Conservation (phyloP, 2,329 filamentous ascomycete genomes). For the Ophiostoma pallidulum region DNA sequence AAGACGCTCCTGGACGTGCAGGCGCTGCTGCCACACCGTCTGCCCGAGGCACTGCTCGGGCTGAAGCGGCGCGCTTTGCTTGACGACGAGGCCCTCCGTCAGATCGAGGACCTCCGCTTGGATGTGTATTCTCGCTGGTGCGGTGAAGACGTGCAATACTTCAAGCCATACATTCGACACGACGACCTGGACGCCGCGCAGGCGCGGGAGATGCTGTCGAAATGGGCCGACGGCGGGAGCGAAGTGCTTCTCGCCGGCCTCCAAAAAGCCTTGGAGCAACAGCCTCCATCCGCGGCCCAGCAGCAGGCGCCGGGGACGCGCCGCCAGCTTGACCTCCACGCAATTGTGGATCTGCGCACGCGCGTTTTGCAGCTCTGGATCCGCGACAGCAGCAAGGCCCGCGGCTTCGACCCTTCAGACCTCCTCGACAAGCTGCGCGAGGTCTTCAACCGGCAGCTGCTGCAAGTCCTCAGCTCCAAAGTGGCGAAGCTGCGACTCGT, state of each 20-base stretch:
- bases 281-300: background rate
- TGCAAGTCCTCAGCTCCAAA: slow-evolving; percentile 52
- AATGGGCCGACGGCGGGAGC: slow-evolving; percentile 55
- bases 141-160: slow-evolving; percentile 70
- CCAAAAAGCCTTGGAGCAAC: slow-evolving; percentile 44
- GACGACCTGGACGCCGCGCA: slow-evolving; percentile 59
- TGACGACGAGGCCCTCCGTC: slow-evolving; percentile 56
- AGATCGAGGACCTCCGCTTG: slow-evolving; percentile 61
- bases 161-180: slow-evolving; percentile 78
- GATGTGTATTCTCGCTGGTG: slow-evolving; percentile 76
- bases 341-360: slow-evolving; percentile 60
- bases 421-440: slow-evolving; percentile 61
- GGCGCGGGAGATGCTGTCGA: slow-evolving; percentile 49
- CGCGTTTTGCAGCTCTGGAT: slow-evolving; percentile 69
- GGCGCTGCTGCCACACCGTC: slow-evolving; percentile 59
- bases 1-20: slow-evolving; percentile 62
- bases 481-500: slow-evolving; percentile 56
- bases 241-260: slow-evolving; percentile 53
- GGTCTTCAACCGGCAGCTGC: slow-evolving; percentile 59
- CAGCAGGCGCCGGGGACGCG: background rate
- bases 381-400: slow-evolving; percentile 51
- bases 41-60: slow-evolving; percentile 58
- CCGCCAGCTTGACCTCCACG: slow-evolving; percentile 51
- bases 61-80: slow-evolving; percentile 65
- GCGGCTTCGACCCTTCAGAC: slow-evolving; percentile 57